Conservation (phyloP, 2,329 filamentous ascomycete species). For the Chrysosporium keratinophilum region DNA sequence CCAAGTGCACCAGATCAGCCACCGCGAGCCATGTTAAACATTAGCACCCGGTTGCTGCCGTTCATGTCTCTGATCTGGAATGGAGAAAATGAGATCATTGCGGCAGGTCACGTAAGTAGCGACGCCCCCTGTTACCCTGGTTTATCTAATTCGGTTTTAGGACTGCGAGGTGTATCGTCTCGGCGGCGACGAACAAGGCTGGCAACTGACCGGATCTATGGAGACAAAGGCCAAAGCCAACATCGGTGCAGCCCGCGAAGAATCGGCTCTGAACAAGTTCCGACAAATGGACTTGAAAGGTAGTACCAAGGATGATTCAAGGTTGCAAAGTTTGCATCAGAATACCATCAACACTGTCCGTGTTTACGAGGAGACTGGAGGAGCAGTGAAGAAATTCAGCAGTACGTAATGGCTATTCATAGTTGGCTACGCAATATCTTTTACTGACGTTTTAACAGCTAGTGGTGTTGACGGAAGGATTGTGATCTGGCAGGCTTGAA, state of each 20-base stretch:
- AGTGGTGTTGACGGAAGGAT: conserved; percentile 75
- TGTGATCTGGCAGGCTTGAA: conserved; percentile 62
- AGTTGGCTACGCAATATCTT: conserved; percentile 11
- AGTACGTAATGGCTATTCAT: conserved; percentile 48
- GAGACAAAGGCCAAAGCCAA: conserved; percentile 60
- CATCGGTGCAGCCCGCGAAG: conserved; percentile 57
- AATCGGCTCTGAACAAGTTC: conserved; percentile 96
- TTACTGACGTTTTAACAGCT: conserved; percentile 39
- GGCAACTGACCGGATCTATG: conserved; percentile 72
- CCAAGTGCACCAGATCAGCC: conserved; percentile 83
- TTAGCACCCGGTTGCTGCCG: conserved; percentile 80
- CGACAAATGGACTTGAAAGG: conserved; percentile 97
- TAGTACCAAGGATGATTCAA: conserved; percentile 80
- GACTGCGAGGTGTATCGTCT: conserved; percentile 83
- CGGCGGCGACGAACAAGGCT: conserved; percentile 64
- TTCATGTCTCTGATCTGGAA: conserved; percentile 93
- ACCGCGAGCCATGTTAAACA: conserved; percentile 77
- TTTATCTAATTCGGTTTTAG: conserved; percentile 23
- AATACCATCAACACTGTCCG: conserved; percentile 87
- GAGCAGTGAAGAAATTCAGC: conserved; percentile 66
- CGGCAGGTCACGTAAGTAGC: conserved; percentile 64
- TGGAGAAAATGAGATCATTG: conserved; percentile 83
- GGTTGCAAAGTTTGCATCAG: conserved; percentile 90
- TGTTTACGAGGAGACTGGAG: conserved; percentile 57
- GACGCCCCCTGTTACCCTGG: neutral